Conservation (phyloP, 169 alveolate genomes). For the Ichthyophthirius multifiliis region DNA sequence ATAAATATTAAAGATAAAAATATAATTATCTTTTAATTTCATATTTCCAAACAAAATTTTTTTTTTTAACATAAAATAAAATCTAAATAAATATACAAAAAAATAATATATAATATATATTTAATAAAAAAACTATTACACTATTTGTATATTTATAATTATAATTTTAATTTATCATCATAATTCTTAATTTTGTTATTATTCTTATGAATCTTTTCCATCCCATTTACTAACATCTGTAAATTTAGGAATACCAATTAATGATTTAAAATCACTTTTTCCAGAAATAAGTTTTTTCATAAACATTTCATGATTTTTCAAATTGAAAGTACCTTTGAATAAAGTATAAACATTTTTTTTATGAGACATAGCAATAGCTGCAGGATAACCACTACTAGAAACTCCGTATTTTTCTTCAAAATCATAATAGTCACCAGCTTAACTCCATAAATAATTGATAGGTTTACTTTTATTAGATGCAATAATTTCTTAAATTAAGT, state of each 20-base stretch:
- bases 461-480: constrained; percentile 79
- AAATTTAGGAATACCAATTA: constrained; percentile 34
- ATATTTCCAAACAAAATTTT: too few relatives aligned
- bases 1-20: too few relatives aligned
- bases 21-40: too few relatives aligned
- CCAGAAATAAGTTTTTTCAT: constrained; percentile 12
- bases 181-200: not conserved
- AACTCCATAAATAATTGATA: constrained; percentile 85
- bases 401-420: constrained; percentile 80
- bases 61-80: too few relatives aligned
- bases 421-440: constrained; percentile 89
- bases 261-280: constrained; percentile 28
- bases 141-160: too few relatives aligned
- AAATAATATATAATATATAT: too few relatives aligned
- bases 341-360: constrained; percentile 1
- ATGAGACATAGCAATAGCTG: constrained; percentile 80
- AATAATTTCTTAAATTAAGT: constrained; percentile 63
- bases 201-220: constrained; percentile 55
- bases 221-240: constrained; percentile 69
- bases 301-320: constrained; percentile 11
- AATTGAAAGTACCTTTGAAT: constrained; percentile 64
- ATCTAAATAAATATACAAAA: too few relatives aligned
- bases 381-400: constrained; percentile 89
- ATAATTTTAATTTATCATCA: too few relatives aligned
- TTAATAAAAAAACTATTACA: too few relatives aligned